phyloP scores from a whole-genome alignment of 768 basidiomycete genomes.

The Termitomyces sp. region DNA sequence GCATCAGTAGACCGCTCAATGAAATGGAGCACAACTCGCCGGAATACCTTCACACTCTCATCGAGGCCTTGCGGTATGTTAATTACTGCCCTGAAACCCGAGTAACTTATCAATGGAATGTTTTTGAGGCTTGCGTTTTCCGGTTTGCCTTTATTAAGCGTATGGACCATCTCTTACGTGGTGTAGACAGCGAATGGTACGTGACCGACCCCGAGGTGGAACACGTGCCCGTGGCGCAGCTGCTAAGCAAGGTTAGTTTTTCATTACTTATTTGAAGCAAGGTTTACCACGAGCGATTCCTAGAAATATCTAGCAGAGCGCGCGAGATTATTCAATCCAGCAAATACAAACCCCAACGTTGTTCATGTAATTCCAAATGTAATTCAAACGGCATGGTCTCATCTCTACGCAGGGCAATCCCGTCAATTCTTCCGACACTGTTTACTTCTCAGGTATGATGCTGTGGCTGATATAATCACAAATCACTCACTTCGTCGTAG shows the following conservation, averaged over 20 bases:
- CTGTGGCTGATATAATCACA: neutral
- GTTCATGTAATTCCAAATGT: conserved; percentile 46
- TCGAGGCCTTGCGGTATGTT: conserved; percentile 77
- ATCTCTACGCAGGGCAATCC: conserved; percentile 61
- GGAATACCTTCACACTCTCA: conserved; percentile 81
- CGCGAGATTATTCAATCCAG: conserved; percentile 73
- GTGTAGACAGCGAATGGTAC: conserved; percentile 77
- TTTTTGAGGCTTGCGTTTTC: conserved; percentile 59
- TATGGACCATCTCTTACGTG: neutral
- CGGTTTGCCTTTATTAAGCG: conserved; percentile 36
- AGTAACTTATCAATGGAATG: conserved; percentile 1
- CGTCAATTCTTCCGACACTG: conserved; percentile 83
- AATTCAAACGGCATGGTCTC: conserved; percentile 1
- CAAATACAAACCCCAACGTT: conserved; percentile 58
- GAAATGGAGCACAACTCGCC: conserved; percentile 89
- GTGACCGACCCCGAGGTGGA: conserved; percentile 86
- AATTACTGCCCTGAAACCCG: neutral
- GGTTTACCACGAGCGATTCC: neutral
- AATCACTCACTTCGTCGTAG: conserved; percentile 30
- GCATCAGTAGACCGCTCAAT: conserved; percentile 59
- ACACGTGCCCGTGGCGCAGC: conserved; percentile 72
- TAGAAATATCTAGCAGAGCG: conserved; percentile 82
- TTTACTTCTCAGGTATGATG: conserved; percentile 79
- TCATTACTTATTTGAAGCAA: neutral
- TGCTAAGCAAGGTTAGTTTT: conserved; percentile 71